Evolutionary conservation across 495 filamentous ascomycete genomes (phyloP).

Genomic region (Neurospora cerealis): DNA sequence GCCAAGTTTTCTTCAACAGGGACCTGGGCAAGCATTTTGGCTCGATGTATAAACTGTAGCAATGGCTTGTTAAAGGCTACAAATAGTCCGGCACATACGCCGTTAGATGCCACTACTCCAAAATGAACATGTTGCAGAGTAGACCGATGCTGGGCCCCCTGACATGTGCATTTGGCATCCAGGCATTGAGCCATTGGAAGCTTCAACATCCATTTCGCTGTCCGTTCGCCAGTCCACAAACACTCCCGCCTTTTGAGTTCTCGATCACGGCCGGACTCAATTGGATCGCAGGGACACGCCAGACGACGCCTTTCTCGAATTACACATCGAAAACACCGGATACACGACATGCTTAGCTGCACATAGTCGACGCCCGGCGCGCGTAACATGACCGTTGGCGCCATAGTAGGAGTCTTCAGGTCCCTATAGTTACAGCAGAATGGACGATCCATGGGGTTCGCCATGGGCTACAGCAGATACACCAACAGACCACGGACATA

Average conservation of each 20-base stretch:
- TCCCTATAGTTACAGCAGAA: conserved; percentile 16
- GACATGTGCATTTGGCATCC: background rate
- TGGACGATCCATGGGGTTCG: conserved; percentile 51
- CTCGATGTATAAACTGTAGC: background rate
- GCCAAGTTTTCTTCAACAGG: background rate
- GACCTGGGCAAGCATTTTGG: background rate
- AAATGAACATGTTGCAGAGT: background rate
- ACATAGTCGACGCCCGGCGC: background rate
- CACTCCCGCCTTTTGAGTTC: background rate
- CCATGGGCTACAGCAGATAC: conserved; percentile 34
- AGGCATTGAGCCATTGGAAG: background rate
- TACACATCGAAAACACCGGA: background rate
- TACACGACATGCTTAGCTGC: conserved; percentile 8
- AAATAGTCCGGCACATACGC: background rate
- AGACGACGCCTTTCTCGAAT: background rate
- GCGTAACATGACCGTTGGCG: conserved; percentile 21
- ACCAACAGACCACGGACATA: conserved; percentile 18
- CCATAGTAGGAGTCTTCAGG: background rate
- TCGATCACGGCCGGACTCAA: background rate
- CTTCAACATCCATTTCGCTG: background rate
- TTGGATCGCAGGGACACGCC: background rate
- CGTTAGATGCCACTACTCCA: background rate
- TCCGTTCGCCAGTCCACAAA: background rate
- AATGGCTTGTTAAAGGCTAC: background rate
- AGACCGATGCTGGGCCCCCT: background rate